These are phyloP conservation scores for Pythium brassicae DNA, from an alignment of 352 stramenopile genomes.

Conservation along the genomic window DNA sequence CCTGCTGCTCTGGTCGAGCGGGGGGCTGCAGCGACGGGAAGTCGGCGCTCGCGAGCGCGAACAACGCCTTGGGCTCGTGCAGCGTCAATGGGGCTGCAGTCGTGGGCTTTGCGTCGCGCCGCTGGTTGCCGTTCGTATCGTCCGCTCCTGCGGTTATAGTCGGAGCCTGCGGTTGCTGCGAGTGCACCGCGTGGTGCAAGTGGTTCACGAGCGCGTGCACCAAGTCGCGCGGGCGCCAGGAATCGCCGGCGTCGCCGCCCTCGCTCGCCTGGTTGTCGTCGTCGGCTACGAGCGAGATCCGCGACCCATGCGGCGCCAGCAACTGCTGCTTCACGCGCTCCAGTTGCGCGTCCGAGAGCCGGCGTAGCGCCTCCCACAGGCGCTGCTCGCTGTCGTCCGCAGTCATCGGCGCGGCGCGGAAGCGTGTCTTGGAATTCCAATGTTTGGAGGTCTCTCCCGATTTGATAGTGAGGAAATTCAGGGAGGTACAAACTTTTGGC, in stretches of 20 bases:
- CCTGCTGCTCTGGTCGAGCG: background rate
- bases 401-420: too few relatives aligned
- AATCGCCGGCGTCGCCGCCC: background rate
- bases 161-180: background rate
- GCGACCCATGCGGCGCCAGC: too few relatives aligned
- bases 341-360: conserved; percentile 6
- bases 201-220: conserved; percentile 12
- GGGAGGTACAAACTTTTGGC: too few relatives aligned
- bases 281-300: background rate
- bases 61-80: conserved; percentile 9
- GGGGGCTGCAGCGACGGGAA: conserved; percentile 30
- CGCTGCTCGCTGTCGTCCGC: conserved; percentile 2
- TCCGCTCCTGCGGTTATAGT: background rate
- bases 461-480: too few relatives aligned
- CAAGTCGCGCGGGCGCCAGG: conserved; percentile 8
- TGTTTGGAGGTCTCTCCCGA: too few relatives aligned
- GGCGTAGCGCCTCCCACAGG: background rate
- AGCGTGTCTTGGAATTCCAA: too few relatives aligned
- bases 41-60: conserved; percentile 23
- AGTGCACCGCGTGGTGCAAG: conserved; percentile 8
- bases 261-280: conserved; percentile 10
- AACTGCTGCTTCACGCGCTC: background rate
- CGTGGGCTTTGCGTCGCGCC: conserved; percentile 2
- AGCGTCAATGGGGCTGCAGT: background rate
- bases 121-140: background rate